Evolutionary conservation across 2,329 filamentous ascomycete species (phyloP).

Genomic region (Xylariaceae sp.): DNA sequence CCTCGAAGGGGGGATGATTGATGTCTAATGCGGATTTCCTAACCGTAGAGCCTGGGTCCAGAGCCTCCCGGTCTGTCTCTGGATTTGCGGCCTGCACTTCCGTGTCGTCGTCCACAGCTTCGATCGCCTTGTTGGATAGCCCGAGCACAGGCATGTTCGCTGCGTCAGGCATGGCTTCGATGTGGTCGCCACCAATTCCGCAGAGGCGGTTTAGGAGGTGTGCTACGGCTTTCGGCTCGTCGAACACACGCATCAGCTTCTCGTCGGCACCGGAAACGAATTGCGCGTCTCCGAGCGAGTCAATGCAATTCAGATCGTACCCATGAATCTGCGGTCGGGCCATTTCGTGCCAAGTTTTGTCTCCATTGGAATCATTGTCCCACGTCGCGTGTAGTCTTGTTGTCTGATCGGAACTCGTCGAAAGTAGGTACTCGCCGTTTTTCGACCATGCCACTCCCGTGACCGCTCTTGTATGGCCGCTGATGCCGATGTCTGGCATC

Average conservation of each 20-base stretch:
- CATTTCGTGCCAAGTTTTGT: slow-evolving; percentile 85
- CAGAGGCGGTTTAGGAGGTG: slow-evolving; percentile 62
- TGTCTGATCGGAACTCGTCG: slow-evolving; percentile 88
- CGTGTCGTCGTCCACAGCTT: slow-evolving; percentile 43
- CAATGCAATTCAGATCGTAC: slow-evolving; percentile 94
- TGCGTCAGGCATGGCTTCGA: slow-evolving; percentile 65
- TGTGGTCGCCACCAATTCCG: slow-evolving; percentile 24
- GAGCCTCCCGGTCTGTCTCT: slow-evolving; percentile 47
- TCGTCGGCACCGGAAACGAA: slow-evolving; percentile 97
- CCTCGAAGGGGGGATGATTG: slow-evolving; percentile 77
- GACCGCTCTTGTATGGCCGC: slow-evolving; percentile 79
- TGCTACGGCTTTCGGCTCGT: slow-evolving; percentile 80
- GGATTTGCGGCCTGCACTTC: slow-evolving; percentile 31
- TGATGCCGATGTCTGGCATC: slow-evolving; percentile 71
- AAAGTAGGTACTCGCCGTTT: slow-evolving; percentile 78
- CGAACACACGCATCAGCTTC: slow-evolving; percentile 95
- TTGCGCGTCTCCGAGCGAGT: slow-evolving; percentile 64
- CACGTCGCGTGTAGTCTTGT: slow-evolving; percentile 82
- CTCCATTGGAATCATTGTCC: slow-evolving; percentile 40
- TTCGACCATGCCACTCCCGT: slow-evolving; percentile 81
- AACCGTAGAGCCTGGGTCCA: slow-evolving; percentile 51
- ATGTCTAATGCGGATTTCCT: slow-evolving; percentile 61
- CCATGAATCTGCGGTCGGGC: slow-evolving; percentile 94
- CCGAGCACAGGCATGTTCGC: slow-evolving; percentile 94
- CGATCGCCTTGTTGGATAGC: slow-evolving; percentile 90